A percentile compares a stretch with the other conserved stretches of the same genome.
These are phyloP conservation scores for Tulasnella sp. DNA, from an alignment of 768 basidiomycete species.

Conservation along the genomic window DNA sequence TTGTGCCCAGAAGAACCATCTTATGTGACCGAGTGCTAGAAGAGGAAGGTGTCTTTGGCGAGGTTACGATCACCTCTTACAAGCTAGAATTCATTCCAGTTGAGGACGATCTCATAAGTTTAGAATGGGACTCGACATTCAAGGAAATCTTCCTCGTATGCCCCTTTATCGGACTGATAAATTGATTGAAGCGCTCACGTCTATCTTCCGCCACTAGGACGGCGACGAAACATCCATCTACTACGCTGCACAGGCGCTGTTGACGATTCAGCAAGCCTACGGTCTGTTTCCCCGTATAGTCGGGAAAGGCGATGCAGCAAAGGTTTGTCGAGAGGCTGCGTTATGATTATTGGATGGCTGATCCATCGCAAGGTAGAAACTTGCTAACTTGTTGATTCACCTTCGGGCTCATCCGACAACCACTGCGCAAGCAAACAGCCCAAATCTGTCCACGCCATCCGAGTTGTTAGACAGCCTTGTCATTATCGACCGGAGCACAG, in stretches of 20 bases:
- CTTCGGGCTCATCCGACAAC: conserved; percentile 38
- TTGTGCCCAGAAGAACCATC: conserved; percentile 80
- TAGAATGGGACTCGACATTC: conserved; percentile 79
- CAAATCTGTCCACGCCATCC: conserved; percentile 37
- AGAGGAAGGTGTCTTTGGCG: conserved; percentile 97
- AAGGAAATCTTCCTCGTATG: conserved; percentile 86
- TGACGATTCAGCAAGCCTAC: conserved; percentile 71
- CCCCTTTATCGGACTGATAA: conserved; percentile 15
- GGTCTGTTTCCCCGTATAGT: conserved; percentile 86
- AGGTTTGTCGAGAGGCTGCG: conserved; percentile 33
- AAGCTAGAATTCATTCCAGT: conserved; percentile 90
- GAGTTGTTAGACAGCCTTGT: conserved; percentile 76
- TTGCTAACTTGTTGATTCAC: conserved; percentile 60
- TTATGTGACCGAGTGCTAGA: conserved; percentile 79
- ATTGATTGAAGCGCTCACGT: neutral
- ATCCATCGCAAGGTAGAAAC: no score
- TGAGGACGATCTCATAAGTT: conserved; percentile 83
- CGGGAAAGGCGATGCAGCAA: conserved; percentile 85
- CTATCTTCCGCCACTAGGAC: conserved; percentile 42
- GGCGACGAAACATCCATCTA: conserved; percentile 86
- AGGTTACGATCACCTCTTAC: conserved; percentile 75
- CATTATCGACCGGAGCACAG: conserved; percentile 79
- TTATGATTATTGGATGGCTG: no score
- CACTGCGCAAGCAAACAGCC: conserved; percentile 27
- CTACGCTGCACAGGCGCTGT: conserved; percentile 78